Conservation (phyloP, 495 filamentous ascomycete genomes). For the Viridothelium virens region DNA sequence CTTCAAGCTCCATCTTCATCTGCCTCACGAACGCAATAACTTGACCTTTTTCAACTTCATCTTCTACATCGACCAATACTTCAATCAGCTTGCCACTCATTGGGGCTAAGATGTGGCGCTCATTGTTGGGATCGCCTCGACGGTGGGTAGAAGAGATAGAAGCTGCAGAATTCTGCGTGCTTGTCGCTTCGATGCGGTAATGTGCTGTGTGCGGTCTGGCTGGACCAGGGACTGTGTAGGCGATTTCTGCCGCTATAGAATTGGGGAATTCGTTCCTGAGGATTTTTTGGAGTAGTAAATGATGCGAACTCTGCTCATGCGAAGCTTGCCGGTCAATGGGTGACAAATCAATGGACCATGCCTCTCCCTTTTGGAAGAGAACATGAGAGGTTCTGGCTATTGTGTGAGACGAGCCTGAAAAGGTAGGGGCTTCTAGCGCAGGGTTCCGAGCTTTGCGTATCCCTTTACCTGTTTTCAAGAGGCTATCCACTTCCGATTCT, state of each 20-base stretch:
- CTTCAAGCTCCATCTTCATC: conserved; percentile 63
- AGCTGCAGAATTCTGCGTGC: background rate
- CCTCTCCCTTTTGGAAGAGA: conserved; percentile 25
- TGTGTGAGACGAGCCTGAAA: conserved; percentile 15
- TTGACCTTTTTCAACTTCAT: conserved; percentile 45
- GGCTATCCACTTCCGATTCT: conserved; percentile 39
- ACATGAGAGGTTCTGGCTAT: conserved; percentile 15
- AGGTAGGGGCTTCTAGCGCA: conserved; percentile 13
- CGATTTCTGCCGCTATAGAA: conserved; percentile 46
- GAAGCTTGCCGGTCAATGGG: background rate
- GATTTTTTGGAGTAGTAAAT: conserved; percentile 47
- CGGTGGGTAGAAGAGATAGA: background rate
- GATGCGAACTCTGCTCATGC: conserved; percentile 21
- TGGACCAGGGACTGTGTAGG: conserved; percentile 36
- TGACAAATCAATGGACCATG: conserved; percentile 23
- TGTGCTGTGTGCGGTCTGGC: background rate
- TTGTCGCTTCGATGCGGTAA: background rate
- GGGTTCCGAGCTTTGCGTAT: background rate
- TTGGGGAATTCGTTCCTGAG: conserved; percentile 52
- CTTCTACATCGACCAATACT: conserved; percentile 47
- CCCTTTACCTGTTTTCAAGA: conserved; percentile 34
- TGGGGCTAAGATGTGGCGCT: conserved; percentile 46
- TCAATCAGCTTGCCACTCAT: conserved; percentile 54
- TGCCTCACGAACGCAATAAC: conserved; percentile 56
- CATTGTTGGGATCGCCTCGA: background rate